phyloP scores from a whole-genome alignment of 129 eudicot genomes.

The Flaveria bidentis region DNA sequence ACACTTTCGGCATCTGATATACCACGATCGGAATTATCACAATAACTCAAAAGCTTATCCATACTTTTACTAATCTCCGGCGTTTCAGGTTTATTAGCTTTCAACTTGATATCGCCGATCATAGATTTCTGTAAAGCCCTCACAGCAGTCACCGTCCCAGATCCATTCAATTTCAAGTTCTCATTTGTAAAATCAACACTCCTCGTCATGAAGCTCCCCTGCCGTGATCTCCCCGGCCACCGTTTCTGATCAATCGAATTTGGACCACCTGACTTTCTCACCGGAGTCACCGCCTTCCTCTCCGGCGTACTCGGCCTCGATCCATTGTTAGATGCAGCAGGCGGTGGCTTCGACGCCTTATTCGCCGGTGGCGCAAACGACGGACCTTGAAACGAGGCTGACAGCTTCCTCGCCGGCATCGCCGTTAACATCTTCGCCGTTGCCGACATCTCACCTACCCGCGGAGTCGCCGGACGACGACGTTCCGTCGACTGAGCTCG shows the following conservation, averaged over 20 bases:
- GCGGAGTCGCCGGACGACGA: constrained; percentile 52
- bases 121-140: constrained; percentile 53
- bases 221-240: constrained; percentile 77
- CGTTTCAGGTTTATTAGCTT: constrained; percentile 16
- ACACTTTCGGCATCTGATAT: constrained; percentile 62
- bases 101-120: constrained; percentile 40
- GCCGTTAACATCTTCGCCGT: constrained; percentile 62
- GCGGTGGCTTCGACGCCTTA: constrained; percentile 51
- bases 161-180: constrained; percentile 54
- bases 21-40: constrained; percentile 32
- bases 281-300: constrained; percentile 59
- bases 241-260: constrained; percentile 58
- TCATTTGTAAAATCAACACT: constrained; percentile 71
- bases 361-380: constrained; percentile 50
- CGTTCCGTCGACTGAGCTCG: constrained; percentile 59
- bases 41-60: constrained; percentile 27
- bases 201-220: constrained; percentile 51
- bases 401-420: constrained; percentile 65
- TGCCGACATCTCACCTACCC: constrained; percentile 43
- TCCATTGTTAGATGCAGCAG: constrained; percentile 27
- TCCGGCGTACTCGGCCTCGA: constrained; percentile 62
- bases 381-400: constrained; percentile 90
- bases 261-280: constrained; percentile 40
- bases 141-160: constrained; percentile 48
- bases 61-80: constrained; percentile 21